Evolutionary conservation across 345 rosid genomes (phyloP).

Genomic region (Bruguiera gymnorhiza): DNA sequence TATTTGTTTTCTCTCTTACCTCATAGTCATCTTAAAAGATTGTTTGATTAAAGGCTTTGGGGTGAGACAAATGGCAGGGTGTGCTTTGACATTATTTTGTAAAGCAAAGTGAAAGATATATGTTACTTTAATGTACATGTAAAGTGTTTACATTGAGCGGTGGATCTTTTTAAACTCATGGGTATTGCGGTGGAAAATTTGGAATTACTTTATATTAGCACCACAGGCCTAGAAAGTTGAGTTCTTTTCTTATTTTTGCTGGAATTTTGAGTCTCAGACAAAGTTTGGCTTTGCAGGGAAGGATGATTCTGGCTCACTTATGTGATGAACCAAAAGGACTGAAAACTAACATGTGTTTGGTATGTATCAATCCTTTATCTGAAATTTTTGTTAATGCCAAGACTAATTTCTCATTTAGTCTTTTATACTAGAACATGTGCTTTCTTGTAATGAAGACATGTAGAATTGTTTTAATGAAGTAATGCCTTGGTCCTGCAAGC

Average conservation of each 20-base stretch:
- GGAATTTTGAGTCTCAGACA: conserved; percentile 14
- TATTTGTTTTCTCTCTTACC: no score
- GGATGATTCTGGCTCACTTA: conserved; percentile 98
- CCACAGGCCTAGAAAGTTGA: no score
- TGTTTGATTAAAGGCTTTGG: no score
- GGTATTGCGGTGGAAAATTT: no score
- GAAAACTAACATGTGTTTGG: conserved; percentile 99
- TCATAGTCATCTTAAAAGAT: no score
- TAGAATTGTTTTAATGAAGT: not conserved
- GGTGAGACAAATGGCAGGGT: no score
- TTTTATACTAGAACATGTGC: not conserved
- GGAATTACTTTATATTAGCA: no score
- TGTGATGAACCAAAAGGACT: conserved; percentile 99
- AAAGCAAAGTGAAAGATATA: no score
- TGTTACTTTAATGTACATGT: no score
- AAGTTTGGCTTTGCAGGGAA: conserved; percentile 62
- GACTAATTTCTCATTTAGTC: not conserved
- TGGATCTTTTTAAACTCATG: no score
- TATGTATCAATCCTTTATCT: conserved; percentile 31
- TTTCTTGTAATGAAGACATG: not conserved
- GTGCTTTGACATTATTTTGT: no score
- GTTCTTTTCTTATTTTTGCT: not conserved
- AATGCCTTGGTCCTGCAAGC: not conserved
- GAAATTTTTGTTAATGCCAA: not conserved
- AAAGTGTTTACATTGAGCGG: no score